phyloP scores from a whole-genome alignment of 1,284 basidiomycete genomes.

The Pterulicium gracile region DNA sequence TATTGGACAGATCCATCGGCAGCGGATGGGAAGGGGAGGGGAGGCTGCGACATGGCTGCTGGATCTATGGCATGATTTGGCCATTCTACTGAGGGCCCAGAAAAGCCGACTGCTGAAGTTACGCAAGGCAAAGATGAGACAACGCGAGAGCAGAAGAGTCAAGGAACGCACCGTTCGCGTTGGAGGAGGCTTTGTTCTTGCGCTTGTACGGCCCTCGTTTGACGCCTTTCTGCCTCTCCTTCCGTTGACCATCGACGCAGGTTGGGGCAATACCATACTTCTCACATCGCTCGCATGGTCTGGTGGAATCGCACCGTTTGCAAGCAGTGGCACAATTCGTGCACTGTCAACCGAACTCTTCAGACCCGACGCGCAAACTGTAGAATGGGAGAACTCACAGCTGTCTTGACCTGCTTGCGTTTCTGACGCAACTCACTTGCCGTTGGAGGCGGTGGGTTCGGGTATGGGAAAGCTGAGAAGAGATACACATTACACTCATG shows the following conservation, averaged over 20 bases:
- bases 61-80: not conserved
- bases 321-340: slow-evolving; percentile 81
- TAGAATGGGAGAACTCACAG: slow-evolving; percentile 35
- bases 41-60: too few species aligned
- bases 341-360: slow-evolving; percentile 32
- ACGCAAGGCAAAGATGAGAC: too few species aligned
- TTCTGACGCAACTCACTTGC: slow-evolving; percentile 34
- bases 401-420: slow-evolving; percentile 84
- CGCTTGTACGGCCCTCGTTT: slow-evolving; percentile 83
- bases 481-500: too few species aligned
- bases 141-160: too few species aligned
- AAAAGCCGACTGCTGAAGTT: not conserved
- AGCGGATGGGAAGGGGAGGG: not conserved
- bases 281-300: slow-evolving; percentile 72
- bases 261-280: slow-evolving; percentile 67
- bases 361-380: slow-evolving; percentile 4
- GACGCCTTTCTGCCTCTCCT: slow-evolving; percentile 78
- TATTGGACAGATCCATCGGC: not conserved
- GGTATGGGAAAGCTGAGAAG: not conserved
- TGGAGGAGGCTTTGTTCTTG: slow-evolving; percentile 53
- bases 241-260: slow-evolving; percentile 68
- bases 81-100: not conserved
- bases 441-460: not conserved
- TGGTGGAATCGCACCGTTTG: slow-evolving; percentile 73
- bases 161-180: too few species aligned